Evolutionary conservation across 2,329 filamentous ascomycete genomes (phyloP).

Genomic region (Fusarium sp.): DNA sequence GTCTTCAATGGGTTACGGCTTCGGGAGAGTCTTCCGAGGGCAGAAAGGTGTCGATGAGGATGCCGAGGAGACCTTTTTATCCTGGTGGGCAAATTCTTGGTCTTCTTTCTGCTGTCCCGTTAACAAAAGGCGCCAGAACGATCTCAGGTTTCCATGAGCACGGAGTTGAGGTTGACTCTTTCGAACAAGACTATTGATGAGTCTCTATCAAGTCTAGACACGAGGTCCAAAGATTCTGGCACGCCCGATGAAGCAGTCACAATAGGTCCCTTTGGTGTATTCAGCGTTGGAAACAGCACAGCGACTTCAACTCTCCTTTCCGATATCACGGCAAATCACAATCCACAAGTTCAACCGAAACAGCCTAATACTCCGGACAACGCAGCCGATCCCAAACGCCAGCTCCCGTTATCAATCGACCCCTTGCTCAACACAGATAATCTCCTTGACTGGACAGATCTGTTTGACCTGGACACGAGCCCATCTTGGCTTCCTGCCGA

Average conservation of each 20-base stretch:
- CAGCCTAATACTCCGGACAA: background rate
- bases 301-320: background rate
- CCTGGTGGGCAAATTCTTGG: background rate
- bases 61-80: background rate
- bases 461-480: constrained; percentile 11
- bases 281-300: background rate
- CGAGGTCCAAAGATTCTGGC: background rate
- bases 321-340: background rate
- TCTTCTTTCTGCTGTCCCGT: fast-evolving
- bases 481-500: background rate
- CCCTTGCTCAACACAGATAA: background rate
- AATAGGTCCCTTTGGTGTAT: constrained; percentile 3
- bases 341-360: background rate
- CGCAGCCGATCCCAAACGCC: no score
- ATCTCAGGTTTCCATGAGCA: background rate
- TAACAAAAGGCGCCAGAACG: background rate
- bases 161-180: background rate
- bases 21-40: background rate
- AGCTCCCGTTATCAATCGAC: background rate
- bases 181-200: background rate
- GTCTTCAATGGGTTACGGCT: background rate
- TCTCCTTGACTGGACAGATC: constrained; percentile 12
- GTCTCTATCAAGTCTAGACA: background rate
- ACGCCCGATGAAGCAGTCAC: background rate
- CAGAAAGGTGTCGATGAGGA: background rate